These are phyloP conservation scores for Erodium texanum DNA, from an alignment of 441 rosid genomes.

Conservation along the genomic window DNA sequence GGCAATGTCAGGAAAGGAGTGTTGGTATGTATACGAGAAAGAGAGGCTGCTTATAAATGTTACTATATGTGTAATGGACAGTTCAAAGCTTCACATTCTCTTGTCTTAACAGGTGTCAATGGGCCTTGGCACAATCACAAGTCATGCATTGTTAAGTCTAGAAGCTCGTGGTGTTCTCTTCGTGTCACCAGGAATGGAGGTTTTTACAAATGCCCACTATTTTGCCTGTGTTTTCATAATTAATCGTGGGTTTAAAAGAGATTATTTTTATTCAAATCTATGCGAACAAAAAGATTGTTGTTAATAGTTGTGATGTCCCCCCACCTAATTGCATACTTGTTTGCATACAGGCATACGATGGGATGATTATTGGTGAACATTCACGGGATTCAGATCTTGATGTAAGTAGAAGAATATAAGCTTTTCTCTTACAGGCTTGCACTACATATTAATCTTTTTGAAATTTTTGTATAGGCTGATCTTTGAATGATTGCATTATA, in stretches of 20 bases:
- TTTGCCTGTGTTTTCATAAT: background rate
- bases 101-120: constrained; percentile 61
- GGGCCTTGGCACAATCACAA: constrained; percentile 78
- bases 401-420: constrained; percentile 41
- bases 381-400: constrained; percentile 92
- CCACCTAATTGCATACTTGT: constrained; percentile 18
- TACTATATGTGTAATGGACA: background rate
- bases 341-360: constrained; percentile 69
- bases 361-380: constrained; percentile 96
- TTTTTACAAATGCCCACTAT: constrained; percentile 18
- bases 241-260: too few relatives aligned
- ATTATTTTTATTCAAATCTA: background rate
- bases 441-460: constrained; percentile 7
- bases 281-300: background rate
- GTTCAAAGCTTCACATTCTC: background rate
- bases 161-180: constrained; percentile 92
- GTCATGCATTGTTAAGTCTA: constrained; percentile 78
- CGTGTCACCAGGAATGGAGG: constrained; percentile 81
- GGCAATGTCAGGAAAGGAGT: constrained; percentile 98
- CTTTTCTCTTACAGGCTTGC: too few relatives aligned
- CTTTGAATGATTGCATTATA: constrained; percentile 7
- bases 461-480: constrained; percentile 7
- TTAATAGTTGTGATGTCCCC: background rate
- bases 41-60: background rate
- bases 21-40: constrained; percentile 45